Percentiles rank a stretch among this genome's conserved stretches.
phyloP scores from a whole-genome alignment of 768 basidiomycete species.

The Lentinula detonsa region DNA sequence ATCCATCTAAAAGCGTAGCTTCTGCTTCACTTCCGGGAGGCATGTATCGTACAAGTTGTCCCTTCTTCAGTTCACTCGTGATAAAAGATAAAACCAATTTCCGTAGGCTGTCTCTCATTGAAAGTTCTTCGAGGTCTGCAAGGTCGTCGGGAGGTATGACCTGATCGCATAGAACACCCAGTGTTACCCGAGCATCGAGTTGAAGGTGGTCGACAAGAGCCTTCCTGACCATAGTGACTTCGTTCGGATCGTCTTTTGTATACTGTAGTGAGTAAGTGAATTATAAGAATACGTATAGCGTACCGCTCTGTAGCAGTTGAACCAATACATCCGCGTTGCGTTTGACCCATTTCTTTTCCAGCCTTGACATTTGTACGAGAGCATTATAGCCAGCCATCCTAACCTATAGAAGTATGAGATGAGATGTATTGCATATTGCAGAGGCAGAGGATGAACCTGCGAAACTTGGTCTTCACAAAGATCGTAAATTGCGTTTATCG shows the following conservation, averaged over 20 bases:
- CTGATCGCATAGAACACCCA: constrained; percentile 68
- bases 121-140: constrained; percentile 36
- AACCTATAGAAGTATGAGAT: constrained; percentile 34
- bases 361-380: constrained; percentile 40
- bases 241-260: constrained; percentile 54
- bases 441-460: constrained; percentile 15
- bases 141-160: constrained; percentile 44
- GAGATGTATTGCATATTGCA: background rate
- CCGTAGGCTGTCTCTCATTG: constrained; percentile 50
- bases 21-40: constrained; percentile 42
- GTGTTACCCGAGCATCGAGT: constrained; percentile 52
- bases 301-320: constrained; percentile 72
- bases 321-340: constrained; percentile 71
- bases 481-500: constrained; percentile 75
- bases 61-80: constrained; percentile 40
- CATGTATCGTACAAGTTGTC: constrained; percentile 35
- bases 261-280: background rate
- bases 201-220: constrained; percentile 59
- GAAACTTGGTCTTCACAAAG: constrained; percentile 64
- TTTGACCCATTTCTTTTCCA: constrained; percentile 54
- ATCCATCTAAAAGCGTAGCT: constrained; percentile 36
- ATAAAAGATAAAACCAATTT: constrained; percentile 57
- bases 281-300: background rate
- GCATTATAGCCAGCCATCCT: constrained; percentile 65
- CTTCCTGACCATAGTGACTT: constrained; percentile 54